Evolutionary conservation across 768 basidiomycete species (phyloP), one percentile per base, ranked within the genome.

Genomic region (Phylloporus arenicola): DNA sequence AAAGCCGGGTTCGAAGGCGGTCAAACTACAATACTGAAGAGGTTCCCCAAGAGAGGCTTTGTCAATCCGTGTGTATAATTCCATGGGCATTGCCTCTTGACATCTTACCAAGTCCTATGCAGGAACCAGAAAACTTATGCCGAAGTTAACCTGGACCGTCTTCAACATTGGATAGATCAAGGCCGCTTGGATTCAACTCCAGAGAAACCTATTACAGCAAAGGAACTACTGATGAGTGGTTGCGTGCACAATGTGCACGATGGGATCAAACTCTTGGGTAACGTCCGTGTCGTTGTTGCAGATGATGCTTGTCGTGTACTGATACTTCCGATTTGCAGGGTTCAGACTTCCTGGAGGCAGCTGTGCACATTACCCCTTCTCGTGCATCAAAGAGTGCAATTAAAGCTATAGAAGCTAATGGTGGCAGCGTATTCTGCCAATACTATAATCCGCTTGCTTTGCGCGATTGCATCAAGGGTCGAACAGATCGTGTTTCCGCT

Each of bases 31-130:
- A 82, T 98, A 47, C 86, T 88, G 6, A 84, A 91, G 55, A 74
- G 84, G 39, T 88, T 94, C 63, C 96, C 96, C 6, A 99, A 99
- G 74, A 79, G 82, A 42, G 96, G 96, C 41, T 98, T 98, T 68
- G 80, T 85, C 51, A 98, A 96, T 70, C 81, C 82, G 95, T 96
- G 59, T 61, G 89, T 78, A 22, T 17, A 45, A 24, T 51, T 35
- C 19, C 19, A 2, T 17, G 27, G 4, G 12, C n/a, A 12, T 43
- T 29, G 12, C 24, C 17, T 47, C 24, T 29, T 38, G 16, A 12
- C 12, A 30, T 48, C 39, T 47, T 30, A 37, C 29, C 9, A 40
- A 44, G n/a, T 19, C 16, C 9, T n/a, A 16, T 31, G 27, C 58
- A 96, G 93, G 48, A 87, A 82, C 54, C 77, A 73, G 44, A 86